Evolutionary conservation across 75 land plant genomes (phyloP).

Genomic region (Pseudotsuga menziesii): DNA sequence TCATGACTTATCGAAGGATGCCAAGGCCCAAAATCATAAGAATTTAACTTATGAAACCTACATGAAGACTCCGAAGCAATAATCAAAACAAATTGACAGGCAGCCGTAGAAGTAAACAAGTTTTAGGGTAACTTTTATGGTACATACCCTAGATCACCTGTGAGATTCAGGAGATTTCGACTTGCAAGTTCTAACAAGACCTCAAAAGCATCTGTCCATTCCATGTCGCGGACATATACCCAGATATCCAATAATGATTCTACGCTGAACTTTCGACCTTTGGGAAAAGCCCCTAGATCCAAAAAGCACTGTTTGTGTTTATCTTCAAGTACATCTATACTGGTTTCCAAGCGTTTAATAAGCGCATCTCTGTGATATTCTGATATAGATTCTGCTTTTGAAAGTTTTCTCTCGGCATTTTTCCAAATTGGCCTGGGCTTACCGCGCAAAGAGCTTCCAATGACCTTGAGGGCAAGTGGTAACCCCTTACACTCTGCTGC

Average conservation of each 20-base stretch:
- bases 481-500: conserved; percentile 54
- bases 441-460: conserved; percentile 45
- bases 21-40: no score
- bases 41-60: no score
- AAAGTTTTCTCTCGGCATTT: conserved; percentile 36
- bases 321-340: conserved; percentile 26
- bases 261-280: conserved; percentile 50
- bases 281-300: conserved; percentile 57
- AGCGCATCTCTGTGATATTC: conserved; percentile 44
- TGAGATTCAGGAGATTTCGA: conserved; percentile 45
- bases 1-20: no score
- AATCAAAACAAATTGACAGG: no score
- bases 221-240: conserved; percentile 48
- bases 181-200: conserved; percentile 46
- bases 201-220: conserved; percentile 49
- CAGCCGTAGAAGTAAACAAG: no score
- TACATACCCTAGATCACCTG: background rate
- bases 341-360: conserved; percentile 41
- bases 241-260: conserved; percentile 51
- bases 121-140: no score
- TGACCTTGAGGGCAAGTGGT: conserved; percentile 63
- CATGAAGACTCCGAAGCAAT: no score
- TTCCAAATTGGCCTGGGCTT: conserved; percentile 36
- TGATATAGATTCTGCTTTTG: conserved; percentile 31
- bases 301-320: conserved; percentile 48